Conservation (phyloP, 805 yeast genomes). For the Nakazawaea wyomingensis region DNA sequence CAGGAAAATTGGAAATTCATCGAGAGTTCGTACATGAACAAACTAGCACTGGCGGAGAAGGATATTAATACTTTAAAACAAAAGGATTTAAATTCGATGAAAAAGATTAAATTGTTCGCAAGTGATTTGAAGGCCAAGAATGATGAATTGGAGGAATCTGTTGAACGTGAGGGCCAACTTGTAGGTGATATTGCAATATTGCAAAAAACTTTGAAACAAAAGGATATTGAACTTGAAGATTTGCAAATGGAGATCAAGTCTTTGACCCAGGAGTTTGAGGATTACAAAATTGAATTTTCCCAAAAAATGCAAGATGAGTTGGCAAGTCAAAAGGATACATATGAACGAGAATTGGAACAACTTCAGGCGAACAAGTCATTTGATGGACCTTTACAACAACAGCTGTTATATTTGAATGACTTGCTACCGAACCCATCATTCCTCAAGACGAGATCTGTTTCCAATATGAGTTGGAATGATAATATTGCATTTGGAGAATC, state of each 20-base stretch:
- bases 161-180: constrained; percentile 20
- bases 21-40: constrained; percentile 57
- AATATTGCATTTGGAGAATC: constrained; percentile 43
- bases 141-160: constrained; percentile 20
- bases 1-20: constrained; percentile 80
- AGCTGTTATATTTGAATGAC: constrained; percentile 26
- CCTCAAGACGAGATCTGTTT: constrained; percentile 20
- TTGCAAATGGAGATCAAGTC: constrained; percentile 23
- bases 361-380: constrained; percentile 10
- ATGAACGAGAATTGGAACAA: constrained; percentile 13
- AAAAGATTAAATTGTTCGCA: constrained; percentile 24
- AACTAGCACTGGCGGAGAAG: constrained; percentile 38
- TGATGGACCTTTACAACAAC: constrained; percentile 8
- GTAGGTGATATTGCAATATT: constrained; percentile 16
- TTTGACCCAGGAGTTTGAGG: constrained; percentile 26
- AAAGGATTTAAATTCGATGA: constrained; percentile 24
- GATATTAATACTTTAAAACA: constrained; percentile 36
- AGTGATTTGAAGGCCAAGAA: constrained; percentile 32
- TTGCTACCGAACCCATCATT: constrained; percentile 13
- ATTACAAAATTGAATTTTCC: constrained; percentile 21
- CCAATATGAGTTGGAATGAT: constrained; percentile 23
- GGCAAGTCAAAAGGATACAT: constrained; percentile 23
- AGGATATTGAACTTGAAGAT: constrained; percentile 15
- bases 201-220: constrained; percentile 23
- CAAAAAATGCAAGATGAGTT: constrained; percentile 20